Evolutionary conservation across 441 rosid genomes (phyloP).

Genomic region (Eruca vesicaria): DNA sequence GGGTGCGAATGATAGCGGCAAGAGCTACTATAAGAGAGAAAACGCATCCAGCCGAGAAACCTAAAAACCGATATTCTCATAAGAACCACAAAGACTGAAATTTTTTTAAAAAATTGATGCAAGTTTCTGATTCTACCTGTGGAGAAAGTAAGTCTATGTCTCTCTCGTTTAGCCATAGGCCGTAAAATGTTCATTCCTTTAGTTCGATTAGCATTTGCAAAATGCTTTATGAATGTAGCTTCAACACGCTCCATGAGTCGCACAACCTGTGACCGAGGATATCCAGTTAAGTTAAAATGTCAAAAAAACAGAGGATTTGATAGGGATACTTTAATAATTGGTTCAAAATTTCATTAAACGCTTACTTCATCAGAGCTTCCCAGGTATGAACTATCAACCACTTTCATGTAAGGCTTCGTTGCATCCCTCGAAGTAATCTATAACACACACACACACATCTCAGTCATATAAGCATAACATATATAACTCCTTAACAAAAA

Average conservation of each 20-base stretch:
- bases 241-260: slow-evolving; percentile 55
- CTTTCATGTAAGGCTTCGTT: slow-evolving; percentile 42
- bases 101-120: background rate
- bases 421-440: slow-evolving; percentile 54
- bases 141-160: slow-evolving; percentile 38
- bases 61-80: slow-evolving; percentile 34
- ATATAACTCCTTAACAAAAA: background rate
- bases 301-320: slow-evolving; percentile 7
- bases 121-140: slow-evolving; percentile 30
- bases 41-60: slow-evolving; percentile 67
- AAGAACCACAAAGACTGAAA: background rate
- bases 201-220: slow-evolving; percentile 37
- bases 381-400: slow-evolving; percentile 54
- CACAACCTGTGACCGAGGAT: slow-evolving; percentile 26
- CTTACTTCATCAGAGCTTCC: slow-evolving; percentile 62
- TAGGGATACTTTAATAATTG: background rate
- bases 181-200: slow-evolving; percentile 42
- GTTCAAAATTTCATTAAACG: background rate
- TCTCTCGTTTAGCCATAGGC: slow-evolving; percentile 37
- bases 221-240: slow-evolving; percentile 46
- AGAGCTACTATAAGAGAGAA: slow-evolving; percentile 63
- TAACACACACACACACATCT: background rate
- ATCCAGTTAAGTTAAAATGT: background rate
- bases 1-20: slow-evolving; percentile 41
- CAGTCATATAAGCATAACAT: background rate